phyloP scores from a whole-genome alignment of 768 basidiomycete genomes.

The Auricularia cornea region DNA sequence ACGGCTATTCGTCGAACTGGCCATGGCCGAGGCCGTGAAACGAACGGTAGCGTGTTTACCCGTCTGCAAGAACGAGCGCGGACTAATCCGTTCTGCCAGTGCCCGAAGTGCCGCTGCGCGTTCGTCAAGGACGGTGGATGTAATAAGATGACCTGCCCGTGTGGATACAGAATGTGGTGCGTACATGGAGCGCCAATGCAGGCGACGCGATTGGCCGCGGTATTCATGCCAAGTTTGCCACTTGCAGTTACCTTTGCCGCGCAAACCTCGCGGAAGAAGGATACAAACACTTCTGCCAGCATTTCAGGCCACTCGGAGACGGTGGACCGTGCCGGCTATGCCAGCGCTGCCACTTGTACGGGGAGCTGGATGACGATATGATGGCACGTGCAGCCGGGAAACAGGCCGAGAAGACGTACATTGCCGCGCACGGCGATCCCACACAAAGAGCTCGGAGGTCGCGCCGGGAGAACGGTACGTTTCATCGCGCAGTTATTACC shows the following conservation, averaged over 20 bases:
- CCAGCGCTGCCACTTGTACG: background rate
- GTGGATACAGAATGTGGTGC: slow-evolving; percentile 12
- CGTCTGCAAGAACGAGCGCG: background rate
- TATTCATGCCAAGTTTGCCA: background rate
- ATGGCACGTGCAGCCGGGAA: background rate
- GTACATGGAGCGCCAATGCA: background rate
- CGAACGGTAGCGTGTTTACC: slow-evolving; percentile 7
- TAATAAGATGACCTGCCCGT: slow-evolving; percentile 12
- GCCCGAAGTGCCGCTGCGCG: slow-evolving; percentile 9
- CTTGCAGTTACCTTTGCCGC: slow-evolving; percentile 8
- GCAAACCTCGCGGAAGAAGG: slow-evolving; percentile 5
- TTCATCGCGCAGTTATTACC: background rate
- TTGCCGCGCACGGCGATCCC: background rate
- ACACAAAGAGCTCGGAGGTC: background rate
- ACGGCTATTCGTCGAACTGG: slow-evolving; percentile 5
- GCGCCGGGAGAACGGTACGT: background rate
- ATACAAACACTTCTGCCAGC: slow-evolving; percentile 12
- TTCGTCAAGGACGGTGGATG: slow-evolving; percentile 14
- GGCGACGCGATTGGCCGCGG: background rate
- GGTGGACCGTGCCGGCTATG: background rate
- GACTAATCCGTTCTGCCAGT: background rate
- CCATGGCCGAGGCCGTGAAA: slow-evolving; percentile 10
- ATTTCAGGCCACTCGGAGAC: slow-evolving; percentile 10
- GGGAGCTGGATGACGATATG: background rate
- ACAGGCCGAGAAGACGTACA: background rate